A percentile compares a stretch with the other conserved stretches of the same genome.
Conservation (phyloP, 495 filamentous ascomycete species). For the Trichoderma parareesei region DNA sequence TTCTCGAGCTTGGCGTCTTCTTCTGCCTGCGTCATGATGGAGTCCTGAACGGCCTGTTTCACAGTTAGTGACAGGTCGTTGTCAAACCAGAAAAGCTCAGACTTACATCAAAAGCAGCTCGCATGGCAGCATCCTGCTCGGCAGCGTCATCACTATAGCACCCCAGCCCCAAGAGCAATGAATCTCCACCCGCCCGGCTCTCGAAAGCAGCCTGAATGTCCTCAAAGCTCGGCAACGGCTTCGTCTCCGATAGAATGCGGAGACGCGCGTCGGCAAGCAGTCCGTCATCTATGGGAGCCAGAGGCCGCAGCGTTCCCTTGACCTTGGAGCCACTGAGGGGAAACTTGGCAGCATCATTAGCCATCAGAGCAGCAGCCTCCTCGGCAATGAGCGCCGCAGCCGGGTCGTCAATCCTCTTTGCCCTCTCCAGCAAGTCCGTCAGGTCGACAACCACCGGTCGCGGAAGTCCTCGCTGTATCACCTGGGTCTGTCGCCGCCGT, state of each 20-base stretch:
- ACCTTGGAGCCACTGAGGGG: slow-evolving; percentile 59
- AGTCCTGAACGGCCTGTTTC: slow-evolving; percentile 58
- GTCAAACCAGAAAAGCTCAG: not conserved
- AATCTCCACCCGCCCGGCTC: slow-evolving; percentile 44
- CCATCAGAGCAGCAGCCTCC: slow-evolving; percentile 72
- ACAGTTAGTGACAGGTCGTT: slow-evolving; percentile 20
- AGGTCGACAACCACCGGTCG: slow-evolving; percentile 68
- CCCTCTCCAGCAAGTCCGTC: slow-evolving; percentile 54
- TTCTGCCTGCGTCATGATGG: slow-evolving; percentile 63
- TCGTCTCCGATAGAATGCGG: slow-evolving; percentile 65
- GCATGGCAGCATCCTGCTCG: slow-evolving; percentile 52
- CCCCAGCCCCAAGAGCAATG: slow-evolving; percentile 62
- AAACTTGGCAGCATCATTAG: slow-evolving; percentile 69
- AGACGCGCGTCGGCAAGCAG: slow-evolving; percentile 65
- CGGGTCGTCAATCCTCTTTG: slow-evolving; percentile 30
- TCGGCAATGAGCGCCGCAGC: slow-evolving; percentile 52
- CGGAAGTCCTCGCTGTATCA: slow-evolving; percentile 76
- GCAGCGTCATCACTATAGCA: slow-evolving; percentile 65
- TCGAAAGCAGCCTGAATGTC: slow-evolving; percentile 64
- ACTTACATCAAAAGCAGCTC: slow-evolving; percentile 59
- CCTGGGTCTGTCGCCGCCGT: slow-evolving; percentile 76
- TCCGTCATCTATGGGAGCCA: slow-evolving; percentile 64
- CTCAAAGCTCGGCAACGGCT: slow-evolving; percentile 46
- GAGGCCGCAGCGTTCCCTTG: slow-evolving; percentile 46
- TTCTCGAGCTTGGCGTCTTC: slow-evolving; percentile 82